Base-by-base conservation (phyloP, 305 asterid species). In the Ajuga reptans region DNA sequence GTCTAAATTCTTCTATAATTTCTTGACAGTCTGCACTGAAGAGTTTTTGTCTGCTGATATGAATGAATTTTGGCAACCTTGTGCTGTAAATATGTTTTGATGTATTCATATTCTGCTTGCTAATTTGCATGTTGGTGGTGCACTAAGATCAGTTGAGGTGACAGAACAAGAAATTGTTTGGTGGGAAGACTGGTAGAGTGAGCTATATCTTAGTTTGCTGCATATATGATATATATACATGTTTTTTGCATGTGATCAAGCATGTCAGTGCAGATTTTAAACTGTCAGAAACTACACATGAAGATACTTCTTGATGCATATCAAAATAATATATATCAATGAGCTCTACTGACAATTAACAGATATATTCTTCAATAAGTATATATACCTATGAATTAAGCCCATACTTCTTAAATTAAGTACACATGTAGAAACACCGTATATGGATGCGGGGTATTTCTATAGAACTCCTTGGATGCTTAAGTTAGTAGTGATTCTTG, bases 141-240 rank as follows among this genome's bases (percentile, higher is more conserved):
- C 69, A 64, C 42, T 45, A 46, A 33, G 27, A 64, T 29, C 45
- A 12, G 6, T 0, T 6, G 31, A 45, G 6, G 43, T 45, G 39
- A 11, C 15, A 61, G 31, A 18, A 24, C 15, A 31, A 31, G 36
- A 31, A 31, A 1, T n/a, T n/a, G n/a, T 31, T 31, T 31, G 36
- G 27, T 2, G 11, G 62, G 45, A n/a, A 6, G 57, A 39, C 47
- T 34, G 47, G 50, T 3, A 34, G 57, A 52, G 37, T 39, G 17
- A n/a, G 61, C 62, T 59, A n/a, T 42, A 31, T 60, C 67, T 41
- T 31, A 5, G 45, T 12, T 74, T 12, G 52, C 49, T 68, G 9
- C n/a, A 51, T 24, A 57, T 49, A 29, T 17, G 37, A 51, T 24
- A 57, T 49, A 29, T 17, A 50, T 52, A 37, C 41, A 3, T 24